Conservation (phyloP, 2,329 filamentous ascomycete genomes). For the Fusarium heterosporum region DNA sequence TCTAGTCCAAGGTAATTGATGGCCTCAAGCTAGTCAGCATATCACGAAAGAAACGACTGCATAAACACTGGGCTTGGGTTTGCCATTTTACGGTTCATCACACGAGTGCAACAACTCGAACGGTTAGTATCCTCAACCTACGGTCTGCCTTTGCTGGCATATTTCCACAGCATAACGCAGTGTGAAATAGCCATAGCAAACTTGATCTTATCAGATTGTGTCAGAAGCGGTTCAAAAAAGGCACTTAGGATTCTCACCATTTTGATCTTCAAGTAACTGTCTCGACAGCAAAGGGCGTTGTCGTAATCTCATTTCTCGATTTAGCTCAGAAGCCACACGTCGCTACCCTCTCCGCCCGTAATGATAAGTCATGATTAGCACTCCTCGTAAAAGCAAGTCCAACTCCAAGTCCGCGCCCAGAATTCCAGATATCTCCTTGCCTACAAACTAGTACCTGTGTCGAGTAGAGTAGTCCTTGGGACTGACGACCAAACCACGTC, state of each 20-base stretch:
- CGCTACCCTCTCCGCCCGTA: constrained; percentile 16
- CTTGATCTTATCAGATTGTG: constrained; percentile 33
- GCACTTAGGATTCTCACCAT: constrained; percentile 42
- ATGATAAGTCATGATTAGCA: constrained; percentile 32
- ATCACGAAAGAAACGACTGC: neutral
- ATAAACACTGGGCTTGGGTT: neutral
- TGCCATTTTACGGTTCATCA: neutral
- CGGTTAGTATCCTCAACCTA: constrained; percentile 19
- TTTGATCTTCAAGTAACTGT: constrained; percentile 19
- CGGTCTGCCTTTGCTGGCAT: neutral
- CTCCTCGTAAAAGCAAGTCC: constrained; percentile 3
- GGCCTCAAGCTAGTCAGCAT: neutral
- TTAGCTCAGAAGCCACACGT: constrained; percentile 13
- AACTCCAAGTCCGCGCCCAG: constrained; percentile 18
- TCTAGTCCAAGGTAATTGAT: neutral
- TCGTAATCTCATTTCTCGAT: constrained; percentile 37
- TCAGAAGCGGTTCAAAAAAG: constrained; percentile 31
- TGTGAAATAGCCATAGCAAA: constrained; percentile 18
- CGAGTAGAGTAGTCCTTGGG: constrained; percentile 73
- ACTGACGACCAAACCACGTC: constrained; percentile 93
- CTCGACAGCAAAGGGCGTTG: constrained; percentile 3
- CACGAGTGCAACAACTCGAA: neutral
- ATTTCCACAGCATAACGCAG: neutral
- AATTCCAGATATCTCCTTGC: neutral
- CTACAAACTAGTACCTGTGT: constrained; percentile 39